These are phyloP conservation scores for Podaxis pistillaris DNA, from an alignment of 768 basidiomycete genomes.

Conservation along the genomic window DNA sequence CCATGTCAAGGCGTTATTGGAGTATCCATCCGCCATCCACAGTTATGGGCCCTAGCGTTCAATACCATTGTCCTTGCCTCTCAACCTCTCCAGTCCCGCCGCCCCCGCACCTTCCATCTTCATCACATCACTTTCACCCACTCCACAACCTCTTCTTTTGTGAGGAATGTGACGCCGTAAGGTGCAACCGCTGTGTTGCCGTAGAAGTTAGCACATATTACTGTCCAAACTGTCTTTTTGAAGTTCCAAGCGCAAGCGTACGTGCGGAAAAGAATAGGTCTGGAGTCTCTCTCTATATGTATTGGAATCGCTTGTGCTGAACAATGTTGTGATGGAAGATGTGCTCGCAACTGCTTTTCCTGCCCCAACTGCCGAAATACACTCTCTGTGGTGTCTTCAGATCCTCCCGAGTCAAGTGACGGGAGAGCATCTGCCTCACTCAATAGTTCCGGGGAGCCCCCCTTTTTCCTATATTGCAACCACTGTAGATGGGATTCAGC, in stretches of 20 bases:
- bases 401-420: slow-evolving; percentile 67
- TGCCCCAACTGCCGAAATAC: slow-evolving; percentile 94
- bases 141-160: slow-evolving; percentile 92
- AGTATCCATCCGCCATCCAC: background rate
- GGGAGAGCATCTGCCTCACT: slow-evolving; percentile 51
- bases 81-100: slow-evolving; percentile 60
- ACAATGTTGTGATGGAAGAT: slow-evolving; percentile 50
- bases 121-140: slow-evolving; percentile 78
- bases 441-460: slow-evolving; percentile 74
- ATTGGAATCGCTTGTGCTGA: background rate
- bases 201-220: slow-evolving; percentile 97
- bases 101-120: slow-evolving; percentile 74
- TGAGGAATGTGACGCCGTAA: slow-evolving; percentile 95
- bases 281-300: slow-evolving; percentile 12
- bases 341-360: slow-evolving; percentile 96
- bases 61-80: slow-evolving; percentile 76
- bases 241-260: slow-evolving; percentile 98
- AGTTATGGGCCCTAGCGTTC: slow-evolving; percentile 36
- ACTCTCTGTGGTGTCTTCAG: slow-evolving; percentile 86
- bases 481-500: slow-evolving; percentile 95
- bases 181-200: slow-evolving; percentile 90
- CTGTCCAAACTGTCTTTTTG: slow-evolving; percentile 97
- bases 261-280: slow-evolving; percentile 96
- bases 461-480: slow-evolving; percentile 89
- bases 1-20: background rate